Evolutionary conservation across 164 flowering plant genomes (phyloP), one percentile per base, ranked within the genome.

Genomic region (Platanus orientalis): DNA sequence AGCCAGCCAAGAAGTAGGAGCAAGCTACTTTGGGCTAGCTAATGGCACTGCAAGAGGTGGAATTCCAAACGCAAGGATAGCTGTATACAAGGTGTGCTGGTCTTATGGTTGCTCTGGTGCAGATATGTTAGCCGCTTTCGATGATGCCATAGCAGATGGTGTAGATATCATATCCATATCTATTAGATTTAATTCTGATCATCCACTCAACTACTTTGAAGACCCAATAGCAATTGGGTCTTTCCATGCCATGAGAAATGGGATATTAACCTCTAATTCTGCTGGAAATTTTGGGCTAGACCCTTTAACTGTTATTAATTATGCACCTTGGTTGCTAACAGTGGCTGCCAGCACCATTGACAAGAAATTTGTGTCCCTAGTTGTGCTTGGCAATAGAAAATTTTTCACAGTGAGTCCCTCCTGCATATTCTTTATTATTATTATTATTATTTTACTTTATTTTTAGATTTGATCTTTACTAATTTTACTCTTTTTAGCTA

Each of bases 271-370:
- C 24, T 66, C 76, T 17, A 44, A 10, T 39, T 67, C 75, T 36
- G 81, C 79, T 0, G 76, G 81, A 6, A 78, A 75, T 29, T 36
- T 44, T 14, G 81, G 81, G 3, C 81, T 77, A 0, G 42, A 0
- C 0, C 73, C 57, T 1, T 3, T 0, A 0, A 13, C 71, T 0
- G 61, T 70, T 34, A 0, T 39, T 29, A 78, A 73, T 54, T 23
- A 28, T 27, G 60, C 79, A 0, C 81, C 79, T 6, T 78, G 79
- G 79, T 6, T 54, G 4, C 49, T 73, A 6, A 73, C 82, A 1
- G 82, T 78, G 3, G 82, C 77, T 27, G 79, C 81, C n/a, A 72
- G 72, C 72, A 69, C 58, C 24, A 74, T 74, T 29, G 80, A 74
- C 54, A n/a, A n/a, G n/a, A n/a, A n/a, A n/a, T 73, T 77, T 16